Conservation (phyloP, 169 alveolate species). For the Babesia sp. region DNA sequence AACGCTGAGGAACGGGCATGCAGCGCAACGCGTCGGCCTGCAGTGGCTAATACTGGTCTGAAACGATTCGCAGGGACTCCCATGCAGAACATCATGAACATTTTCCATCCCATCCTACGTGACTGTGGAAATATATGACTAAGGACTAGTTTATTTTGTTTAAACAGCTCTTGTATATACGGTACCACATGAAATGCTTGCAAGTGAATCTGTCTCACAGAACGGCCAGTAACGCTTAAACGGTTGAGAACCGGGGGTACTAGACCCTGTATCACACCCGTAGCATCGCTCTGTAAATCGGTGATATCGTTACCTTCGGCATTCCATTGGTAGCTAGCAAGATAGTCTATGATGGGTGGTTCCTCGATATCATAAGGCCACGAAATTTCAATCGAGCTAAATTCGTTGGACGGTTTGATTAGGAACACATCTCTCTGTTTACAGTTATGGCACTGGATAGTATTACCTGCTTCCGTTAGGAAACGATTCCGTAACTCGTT, state of each 20-base stretch:
- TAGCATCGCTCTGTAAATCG: not conserved
- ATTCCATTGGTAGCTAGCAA: conserved; percentile 8
- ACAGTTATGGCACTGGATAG: conserved; percentile 38
- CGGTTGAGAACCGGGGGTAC: conserved; percentile 28
- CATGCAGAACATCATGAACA: conserved; percentile 78
- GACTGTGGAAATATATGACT: conserved; percentile 78
- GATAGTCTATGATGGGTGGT: conserved; percentile 32
- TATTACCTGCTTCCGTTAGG: conserved; percentile 17
- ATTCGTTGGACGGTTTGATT: conserved; percentile 24
- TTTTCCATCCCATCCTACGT: conserved; percentile 66
- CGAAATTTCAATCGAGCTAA: conserved; percentile 40
- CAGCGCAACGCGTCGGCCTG: conserved; percentile 57
- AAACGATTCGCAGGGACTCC: conserved; percentile 83
- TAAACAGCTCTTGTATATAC: conserved; percentile 73
- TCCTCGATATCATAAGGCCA: conserved; percentile 45
- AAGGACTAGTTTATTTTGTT: conserved; percentile 69
- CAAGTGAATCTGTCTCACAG: conserved; percentile 72
- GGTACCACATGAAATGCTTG: conserved; percentile 83
- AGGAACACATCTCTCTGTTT: conserved; percentile 13
- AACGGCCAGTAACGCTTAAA: conserved; percentile 72
- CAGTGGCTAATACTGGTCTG: conserved; percentile 64
- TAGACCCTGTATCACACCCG: conserved; percentile 1
- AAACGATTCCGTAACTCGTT: conserved; percentile 57
- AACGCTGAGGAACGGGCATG: conserved; percentile 74
- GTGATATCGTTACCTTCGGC: not conserved